A percentile compares a stretch with the other conserved stretches of the same genome.
phyloP scores from a whole-genome alignment of 257 asterid species.

The Galeopsis tetrahit region DNA sequence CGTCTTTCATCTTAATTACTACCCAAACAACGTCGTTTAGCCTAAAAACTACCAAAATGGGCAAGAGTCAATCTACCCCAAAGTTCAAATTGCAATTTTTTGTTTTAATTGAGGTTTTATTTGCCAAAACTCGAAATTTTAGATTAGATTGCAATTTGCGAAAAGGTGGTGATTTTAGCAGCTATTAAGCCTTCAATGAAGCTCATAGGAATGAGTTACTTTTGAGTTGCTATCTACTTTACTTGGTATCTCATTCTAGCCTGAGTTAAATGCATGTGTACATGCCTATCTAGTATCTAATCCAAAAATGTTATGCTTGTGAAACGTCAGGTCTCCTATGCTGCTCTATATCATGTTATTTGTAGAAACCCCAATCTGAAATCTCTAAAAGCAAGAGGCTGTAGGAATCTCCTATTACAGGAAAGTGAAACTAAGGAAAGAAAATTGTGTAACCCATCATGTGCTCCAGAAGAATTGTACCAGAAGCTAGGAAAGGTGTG shows the following conservation, averaged over 20 bases:
- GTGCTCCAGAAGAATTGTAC: constrained; percentile 47
- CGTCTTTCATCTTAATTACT: too few species aligned
- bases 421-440: constrained; percentile 42
- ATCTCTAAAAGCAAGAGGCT: constrained; percentile 70
- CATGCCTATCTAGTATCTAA: constrained; percentile 30
- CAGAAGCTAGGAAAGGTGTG: constrained; percentile 59
- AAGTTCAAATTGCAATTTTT: too few species aligned
- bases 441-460: constrained; percentile 33
- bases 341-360: constrained; percentile 61
- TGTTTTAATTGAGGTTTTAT: too few species aligned
- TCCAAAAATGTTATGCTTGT: constrained; percentile 27
- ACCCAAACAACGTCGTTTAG: too few species aligned
- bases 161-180: too few species aligned
- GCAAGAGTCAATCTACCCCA: too few species aligned
- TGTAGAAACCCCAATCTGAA: constrained; percentile 60
- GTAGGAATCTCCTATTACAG: constrained; percentile 52
- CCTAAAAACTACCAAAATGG: too few species aligned
- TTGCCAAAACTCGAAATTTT: too few species aligned
- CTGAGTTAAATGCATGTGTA: constrained; percentile 15
- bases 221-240: constrained; percentile 28
- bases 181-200: not conserved
- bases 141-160: too few species aligned
- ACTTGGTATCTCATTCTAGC: not conserved
- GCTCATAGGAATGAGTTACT: constrained; percentile 16
- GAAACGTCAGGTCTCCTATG: constrained; percentile 64